Percentiles rank a stretch among this genome's conserved stretches.
These are phyloP conservation scores for Mycocentrospora acerina DNA, from an alignment of 2,329 filamentous ascomycete genomes.

Conservation along the genomic window DNA sequence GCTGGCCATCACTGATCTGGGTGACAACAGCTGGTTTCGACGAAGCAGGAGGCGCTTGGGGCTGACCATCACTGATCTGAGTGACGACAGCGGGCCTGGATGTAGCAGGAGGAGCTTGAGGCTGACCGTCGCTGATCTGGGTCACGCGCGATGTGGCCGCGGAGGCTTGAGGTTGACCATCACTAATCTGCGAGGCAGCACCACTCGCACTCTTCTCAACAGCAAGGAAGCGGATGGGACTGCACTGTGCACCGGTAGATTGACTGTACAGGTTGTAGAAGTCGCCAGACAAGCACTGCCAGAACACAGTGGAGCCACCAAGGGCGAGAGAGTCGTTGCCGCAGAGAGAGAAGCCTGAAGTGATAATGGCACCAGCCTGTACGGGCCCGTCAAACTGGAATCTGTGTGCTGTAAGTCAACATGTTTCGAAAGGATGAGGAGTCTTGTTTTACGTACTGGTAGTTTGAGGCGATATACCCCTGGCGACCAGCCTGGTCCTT, in stretches of 20 bases:
- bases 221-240: conserved; percentile 38
- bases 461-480: conserved; percentile 79
- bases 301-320: conserved; percentile 67
- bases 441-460: conserved; percentile 51
- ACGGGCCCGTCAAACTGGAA: conserved; percentile 44
- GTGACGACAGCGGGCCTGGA: conserved; percentile 14
- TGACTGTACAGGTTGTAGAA: conserved; percentile 85
- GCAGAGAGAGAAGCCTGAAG: conserved; percentile 72
- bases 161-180: conserved; percentile 26
- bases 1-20: conserved; percentile 34
- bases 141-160: conserved; percentile 13
- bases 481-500: conserved; percentile 66
- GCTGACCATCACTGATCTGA: conserved; percentile 30
- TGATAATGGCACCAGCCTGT: conserved; percentile 71
- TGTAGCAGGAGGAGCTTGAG: conserved; percentile 21
- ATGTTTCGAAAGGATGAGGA: no score
- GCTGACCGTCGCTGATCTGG: conserved; percentile 25
- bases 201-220: conserved; percentile 10
- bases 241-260: conserved; percentile 68
- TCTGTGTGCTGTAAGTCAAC: conserved; percentile 25
- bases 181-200: conserved; percentile 26
- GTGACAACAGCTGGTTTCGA: conserved; percentile 16
- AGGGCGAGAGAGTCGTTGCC: conserved; percentile 68
- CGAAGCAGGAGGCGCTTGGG: conserved; percentile 15
- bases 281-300: conserved; percentile 69